These are phyloP conservation scores for Raddia distichophylla DNA, from an alignment of 176 grass and related monocot species.

Conservation along the genomic window DNA sequence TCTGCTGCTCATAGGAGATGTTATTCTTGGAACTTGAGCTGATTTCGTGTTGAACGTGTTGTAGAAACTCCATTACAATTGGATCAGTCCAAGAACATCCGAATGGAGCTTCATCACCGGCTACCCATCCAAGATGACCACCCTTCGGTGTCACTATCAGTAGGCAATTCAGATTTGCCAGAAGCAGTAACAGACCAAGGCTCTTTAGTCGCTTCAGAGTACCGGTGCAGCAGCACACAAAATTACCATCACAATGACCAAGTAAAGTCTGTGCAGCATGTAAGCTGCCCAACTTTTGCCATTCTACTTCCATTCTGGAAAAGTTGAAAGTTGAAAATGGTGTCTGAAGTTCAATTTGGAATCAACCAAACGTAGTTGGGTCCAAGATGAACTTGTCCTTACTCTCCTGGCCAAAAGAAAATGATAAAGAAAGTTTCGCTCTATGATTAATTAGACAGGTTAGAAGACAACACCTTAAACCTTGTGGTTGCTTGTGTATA, in stretches of 20 bases:
- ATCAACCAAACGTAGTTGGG: neutral
- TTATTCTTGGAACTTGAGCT: slow-evolving; percentile 30
- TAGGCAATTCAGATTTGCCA: slow-evolving; percentile 86
- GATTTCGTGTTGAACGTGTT: slow-evolving; percentile 63
- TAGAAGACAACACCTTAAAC: neutral
- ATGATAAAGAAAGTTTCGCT: neutral
- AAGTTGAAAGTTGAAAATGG: neutral
- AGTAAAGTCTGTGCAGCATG: neutral
- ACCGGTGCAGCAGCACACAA: slow-evolving; percentile 3
- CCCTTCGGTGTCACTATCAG: slow-evolving; percentile 91
- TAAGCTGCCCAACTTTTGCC: neutral
- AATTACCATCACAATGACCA: neutral
- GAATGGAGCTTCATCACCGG: slow-evolving; percentile 77
- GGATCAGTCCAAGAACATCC: slow-evolving; percentile 95
- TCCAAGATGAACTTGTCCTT: neutral
- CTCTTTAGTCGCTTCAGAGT: neutral
- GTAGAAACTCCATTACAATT: slow-evolving; percentile 90
- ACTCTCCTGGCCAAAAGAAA: neutral
- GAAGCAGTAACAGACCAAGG: slow-evolving; percentile 33
- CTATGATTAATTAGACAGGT: neutral
- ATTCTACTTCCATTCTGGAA: neutral
- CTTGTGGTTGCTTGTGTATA: neutral
- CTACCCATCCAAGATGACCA: slow-evolving; percentile 93
- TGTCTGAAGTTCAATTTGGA: neutral
- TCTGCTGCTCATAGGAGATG: slow-evolving; percentile 38